These are phyloP conservation scores for Haematococcus sp. DNA, from an alignment of 139 green algal species.

Conservation along the genomic window DNA sequence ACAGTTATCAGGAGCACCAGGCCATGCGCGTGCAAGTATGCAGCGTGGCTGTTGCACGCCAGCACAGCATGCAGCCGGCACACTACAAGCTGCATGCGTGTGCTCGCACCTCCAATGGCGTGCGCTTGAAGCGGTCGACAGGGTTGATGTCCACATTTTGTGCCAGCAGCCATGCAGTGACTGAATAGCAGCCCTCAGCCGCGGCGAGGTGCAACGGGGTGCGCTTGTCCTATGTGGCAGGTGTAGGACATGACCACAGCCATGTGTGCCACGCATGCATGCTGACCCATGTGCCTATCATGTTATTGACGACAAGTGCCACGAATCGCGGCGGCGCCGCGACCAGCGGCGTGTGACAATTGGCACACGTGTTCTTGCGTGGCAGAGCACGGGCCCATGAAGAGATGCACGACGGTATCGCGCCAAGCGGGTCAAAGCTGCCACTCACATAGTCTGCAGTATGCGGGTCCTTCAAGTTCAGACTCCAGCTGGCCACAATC, in stretches of 20 bases:
- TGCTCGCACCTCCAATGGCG: constrained; percentile 74
- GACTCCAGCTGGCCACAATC: constrained; percentile 68
- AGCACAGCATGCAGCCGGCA: too few relatives aligned
- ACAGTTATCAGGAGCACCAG: too few relatives aligned
- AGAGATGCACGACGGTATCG: too few relatives aligned
- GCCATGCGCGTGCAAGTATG: too few relatives aligned
- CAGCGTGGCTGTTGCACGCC: too few relatives aligned
- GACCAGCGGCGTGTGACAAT: too few relatives aligned
- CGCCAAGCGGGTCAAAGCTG: too few relatives aligned
- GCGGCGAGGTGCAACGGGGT: constrained; percentile 85
- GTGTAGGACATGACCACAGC: neutral
- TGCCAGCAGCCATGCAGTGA: constrained; percentile 82
- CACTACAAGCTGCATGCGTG: neutral
- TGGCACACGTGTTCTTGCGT: too few relatives aligned
- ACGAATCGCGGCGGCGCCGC: too few relatives aligned
- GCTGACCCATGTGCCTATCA: neutral
- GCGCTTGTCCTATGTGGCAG: constrained; percentile 73
- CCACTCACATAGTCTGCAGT: constrained; percentile 11
- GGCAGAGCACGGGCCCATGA: too few relatives aligned
- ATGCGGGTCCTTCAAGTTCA: constrained; percentile 42
- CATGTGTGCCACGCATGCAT: neutral
- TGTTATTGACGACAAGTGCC: too few relatives aligned
- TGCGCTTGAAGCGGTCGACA: constrained; percentile 85
- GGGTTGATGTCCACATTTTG: constrained; percentile 69
- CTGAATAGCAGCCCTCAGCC: constrained; percentile 75